phyloP scores from a whole-genome alignment of 1,284 basidiomycete genomes.

The Kwoniella shivajii region DNA sequence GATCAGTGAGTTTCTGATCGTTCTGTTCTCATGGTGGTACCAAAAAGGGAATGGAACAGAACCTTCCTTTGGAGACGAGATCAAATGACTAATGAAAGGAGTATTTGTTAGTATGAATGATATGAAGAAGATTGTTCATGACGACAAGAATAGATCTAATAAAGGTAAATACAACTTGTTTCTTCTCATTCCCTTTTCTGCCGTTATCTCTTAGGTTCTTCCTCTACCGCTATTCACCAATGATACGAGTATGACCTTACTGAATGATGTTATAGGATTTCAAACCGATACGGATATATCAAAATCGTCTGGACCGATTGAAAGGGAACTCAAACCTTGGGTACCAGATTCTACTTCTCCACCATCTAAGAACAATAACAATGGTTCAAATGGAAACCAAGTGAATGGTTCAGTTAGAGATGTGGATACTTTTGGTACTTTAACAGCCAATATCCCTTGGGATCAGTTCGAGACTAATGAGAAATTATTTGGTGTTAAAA shows the following conservation, averaged over 20 bases:
- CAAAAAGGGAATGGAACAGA: neutral
- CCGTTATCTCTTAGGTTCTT: neutral
- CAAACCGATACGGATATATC: constrained; percentile 87
- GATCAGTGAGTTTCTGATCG: constrained; percentile 34
- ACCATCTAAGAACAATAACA: constrained; percentile 32
- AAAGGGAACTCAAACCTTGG: constrained; percentile 86
- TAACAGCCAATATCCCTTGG: constrained; percentile 61
- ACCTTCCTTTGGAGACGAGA: neutral
- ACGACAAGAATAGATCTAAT: constrained; percentile 13
- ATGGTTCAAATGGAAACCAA: constrained; percentile 14
- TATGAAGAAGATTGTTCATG: constrained; percentile 25
- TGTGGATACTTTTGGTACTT: constrained; percentile 47
- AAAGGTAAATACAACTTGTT: constrained; percentile 19
- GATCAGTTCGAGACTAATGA: constrained; percentile 97
- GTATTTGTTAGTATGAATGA: constrained; percentile 27
- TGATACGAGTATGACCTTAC: neutral
- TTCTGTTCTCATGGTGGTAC: neutral
- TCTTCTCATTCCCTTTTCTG: neutral
- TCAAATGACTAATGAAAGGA: constrained; percentile 5
- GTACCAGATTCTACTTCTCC: constrained; percentile 51
- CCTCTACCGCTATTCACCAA: neutral
- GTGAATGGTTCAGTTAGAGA: constrained; percentile 29
- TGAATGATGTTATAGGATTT: constrained; percentile 62
- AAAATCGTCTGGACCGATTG: constrained; percentile 56
- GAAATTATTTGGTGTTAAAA: constrained; percentile 86